Percentiles rank a stretch among this genome's conserved stretches.
Evolutionary conservation across 1,284 basidiomycete genomes (phyloP).

Genomic region (Ganoderma boninense): DNA sequence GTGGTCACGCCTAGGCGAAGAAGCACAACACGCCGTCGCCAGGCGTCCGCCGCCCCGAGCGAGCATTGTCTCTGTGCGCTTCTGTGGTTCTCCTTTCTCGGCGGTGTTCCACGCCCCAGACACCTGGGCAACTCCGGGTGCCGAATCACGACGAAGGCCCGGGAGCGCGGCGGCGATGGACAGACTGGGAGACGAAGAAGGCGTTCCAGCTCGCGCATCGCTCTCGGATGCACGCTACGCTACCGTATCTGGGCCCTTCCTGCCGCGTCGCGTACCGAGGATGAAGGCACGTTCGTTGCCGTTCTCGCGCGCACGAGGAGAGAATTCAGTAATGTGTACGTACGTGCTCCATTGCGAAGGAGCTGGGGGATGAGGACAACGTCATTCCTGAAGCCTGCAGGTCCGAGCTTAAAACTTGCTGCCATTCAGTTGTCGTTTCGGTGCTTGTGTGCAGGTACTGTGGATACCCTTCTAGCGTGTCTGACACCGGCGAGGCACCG

Average conservation of each 20-base stretch:
- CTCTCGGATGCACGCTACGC: not conserved
- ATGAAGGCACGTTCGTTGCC: not conserved
- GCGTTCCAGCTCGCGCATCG: not conserved
- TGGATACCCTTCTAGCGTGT: not conserved
- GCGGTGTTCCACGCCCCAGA: not conserved
- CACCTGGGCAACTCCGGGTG: not conserved
- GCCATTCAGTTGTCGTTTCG: not conserved
- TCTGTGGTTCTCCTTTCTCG: not conserved
- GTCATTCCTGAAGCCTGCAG: not conserved
- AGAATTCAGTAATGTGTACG: constrained; percentile 1
- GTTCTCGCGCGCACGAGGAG: not conserved
- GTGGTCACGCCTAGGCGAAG: not conserved
- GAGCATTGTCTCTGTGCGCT: not conserved
- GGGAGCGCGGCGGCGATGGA: not conserved
- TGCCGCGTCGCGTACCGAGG: not conserved
- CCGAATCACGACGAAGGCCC: not conserved
- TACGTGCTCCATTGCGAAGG: not conserved
- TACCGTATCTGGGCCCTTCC: not conserved
- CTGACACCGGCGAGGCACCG: not conserved
- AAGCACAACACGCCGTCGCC: not conserved
- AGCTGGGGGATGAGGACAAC: not conserved
- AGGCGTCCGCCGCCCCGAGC: not conserved
- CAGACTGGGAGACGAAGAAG: not conserved
- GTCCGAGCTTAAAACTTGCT: not conserved
- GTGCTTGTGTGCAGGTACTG: not conserved